Evolutionary conservation across 1,284 basidiomycete genomes (phyloP), one percentile per base, ranked within the genome.

Genomic region (Austroboletus olivaceoglutinosus): DNA sequence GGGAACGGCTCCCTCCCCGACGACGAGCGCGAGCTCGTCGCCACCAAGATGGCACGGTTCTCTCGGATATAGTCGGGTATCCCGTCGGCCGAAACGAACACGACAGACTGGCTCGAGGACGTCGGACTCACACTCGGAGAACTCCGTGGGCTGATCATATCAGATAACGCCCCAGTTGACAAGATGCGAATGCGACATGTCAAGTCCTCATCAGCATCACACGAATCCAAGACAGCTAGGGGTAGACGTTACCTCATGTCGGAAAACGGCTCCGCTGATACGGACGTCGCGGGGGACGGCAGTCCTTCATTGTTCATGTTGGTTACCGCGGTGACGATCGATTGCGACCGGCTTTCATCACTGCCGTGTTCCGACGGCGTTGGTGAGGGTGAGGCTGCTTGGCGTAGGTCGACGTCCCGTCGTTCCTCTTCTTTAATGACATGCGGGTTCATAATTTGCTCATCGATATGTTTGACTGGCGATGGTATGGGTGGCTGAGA

Each of bases 291-390:
- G 0, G 52, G 52, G 5, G 65, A 60, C 0, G 29, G 38, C 9
- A 46, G 29, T n/a, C 43, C 50, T 3, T 49, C 45, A 18, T 57
- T 51, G 19, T 52, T 38, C 2, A 31, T n/a, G 30, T 45, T 23
- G 21, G 51, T 48, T 12, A 27, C 42, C 25, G 34, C 45, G 16
- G 50, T 52, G 6, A 39, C 31, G 2, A 11, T 33, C 5, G 43
- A 13, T 8, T 36, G 56, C 21, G 27, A 13, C 16, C 33, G 56
- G 33, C 47, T 57, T 1, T 18, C 21, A 37, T 56, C 36, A 40
- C 65, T 67, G 16, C 61, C 67, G 10, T 58, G 67, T 36, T 69
- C 67, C 0, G 63, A 69, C 1, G 66, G 63, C 1, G 68, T 56
- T 2, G 59, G 61, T 0, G 64, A 70, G 16, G 68, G 65, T 1